These are phyloP conservation scores for Tripterygium wilfordii DNA, from an alignment of 177 flowering plant genomes.

Conservation along the genomic window DNA sequence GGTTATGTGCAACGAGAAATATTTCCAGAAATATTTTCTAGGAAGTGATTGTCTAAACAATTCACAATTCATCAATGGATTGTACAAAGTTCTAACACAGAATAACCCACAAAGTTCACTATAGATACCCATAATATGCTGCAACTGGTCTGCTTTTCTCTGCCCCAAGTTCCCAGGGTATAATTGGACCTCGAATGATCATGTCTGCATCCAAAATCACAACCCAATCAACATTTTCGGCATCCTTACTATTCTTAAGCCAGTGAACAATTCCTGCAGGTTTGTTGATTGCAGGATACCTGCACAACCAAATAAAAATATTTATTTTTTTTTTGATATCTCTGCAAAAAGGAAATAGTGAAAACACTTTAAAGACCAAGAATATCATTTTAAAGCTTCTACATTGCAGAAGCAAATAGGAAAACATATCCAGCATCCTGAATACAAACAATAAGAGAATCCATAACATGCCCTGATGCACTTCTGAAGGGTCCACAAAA, in stretches of 20 bases:
- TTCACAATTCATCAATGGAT: not conserved
- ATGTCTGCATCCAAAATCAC: constrained; percentile 94
- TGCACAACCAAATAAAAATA: constrained; percentile 15
- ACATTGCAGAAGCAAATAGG: not conserved
- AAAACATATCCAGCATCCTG: not conserved
- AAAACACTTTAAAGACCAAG: not conserved
- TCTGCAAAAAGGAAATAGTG: not conserved
- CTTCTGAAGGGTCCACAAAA: no score
- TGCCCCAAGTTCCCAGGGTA: constrained; percentile 97
- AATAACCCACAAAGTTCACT: not conserved
- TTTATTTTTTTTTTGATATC: not conserved
- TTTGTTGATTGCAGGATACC: constrained; percentile 99
- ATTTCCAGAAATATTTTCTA: not conserved
- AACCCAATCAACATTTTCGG: constrained; percentile 96
- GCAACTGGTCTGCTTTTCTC: constrained; percentile 92
- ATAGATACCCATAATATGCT: constrained; percentile 92
- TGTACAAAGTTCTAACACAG: not conserved
- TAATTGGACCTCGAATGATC: constrained; percentile 91
- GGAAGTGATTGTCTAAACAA: not conserved
- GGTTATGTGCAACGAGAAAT: no score
- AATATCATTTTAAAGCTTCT: not conserved
- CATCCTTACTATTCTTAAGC: constrained; percentile 90
- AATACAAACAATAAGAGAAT: not conserved
- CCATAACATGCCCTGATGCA: no score
- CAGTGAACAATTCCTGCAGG: constrained; percentile 95